Conservation (phyloP, 208 protist species). For the Vickermania spadyakhi region DNA sequence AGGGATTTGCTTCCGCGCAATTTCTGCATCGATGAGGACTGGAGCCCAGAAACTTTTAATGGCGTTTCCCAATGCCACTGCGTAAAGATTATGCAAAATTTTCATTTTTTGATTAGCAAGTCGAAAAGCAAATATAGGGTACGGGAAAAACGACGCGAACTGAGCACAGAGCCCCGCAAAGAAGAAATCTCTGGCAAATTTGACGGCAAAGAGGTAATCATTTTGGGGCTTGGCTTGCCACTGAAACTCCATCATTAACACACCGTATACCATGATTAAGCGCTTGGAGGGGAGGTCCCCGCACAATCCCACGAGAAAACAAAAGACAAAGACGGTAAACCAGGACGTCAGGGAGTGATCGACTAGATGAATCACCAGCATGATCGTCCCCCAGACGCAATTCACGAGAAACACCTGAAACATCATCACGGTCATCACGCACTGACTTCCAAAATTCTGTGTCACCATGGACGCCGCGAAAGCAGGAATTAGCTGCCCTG, state of each 20-base stretch:
- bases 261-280: slow-evolving; percentile 42
- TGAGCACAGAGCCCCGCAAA: slow-evolving; percentile 24
- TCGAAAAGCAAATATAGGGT: slow-evolving; percentile 25
- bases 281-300: slow-evolving; percentile 50
- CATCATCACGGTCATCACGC: slow-evolving; percentile 16
- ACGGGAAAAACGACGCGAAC: slow-evolving; percentile 28
- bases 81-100: slow-evolving; percentile 35
- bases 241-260: slow-evolving; percentile 49
- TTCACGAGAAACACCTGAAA: slow-evolving; percentile 18
- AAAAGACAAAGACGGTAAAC: slow-evolving; percentile 36
- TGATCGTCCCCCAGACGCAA: slow-evolving; percentile 29
- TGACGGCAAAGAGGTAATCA: slow-evolving; percentile 10
- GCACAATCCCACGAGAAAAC: slow-evolving; percentile 21
- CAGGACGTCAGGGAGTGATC: slow-evolving; percentile 39
- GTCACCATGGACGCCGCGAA: slow-evolving; percentile 22
- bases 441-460: slow-evolving; percentile 26
- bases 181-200: slow-evolving; percentile 31
- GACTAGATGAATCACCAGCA: slow-evolving; percentile 27
- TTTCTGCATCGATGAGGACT: slow-evolving; percentile 30
- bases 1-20: slow-evolving; percentile 32
- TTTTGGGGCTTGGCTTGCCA: neutral
- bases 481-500: slow-evolving; percentile 18
- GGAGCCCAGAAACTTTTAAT: slow-evolving; percentile 50
- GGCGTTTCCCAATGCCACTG: slow-evolving; percentile 32
- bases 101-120: slow-evolving; percentile 24